These are phyloP conservation scores for Peziza echinospora DNA, from an alignment of 495 filamentous ascomycete species.

Conservation along the genomic window DNA sequence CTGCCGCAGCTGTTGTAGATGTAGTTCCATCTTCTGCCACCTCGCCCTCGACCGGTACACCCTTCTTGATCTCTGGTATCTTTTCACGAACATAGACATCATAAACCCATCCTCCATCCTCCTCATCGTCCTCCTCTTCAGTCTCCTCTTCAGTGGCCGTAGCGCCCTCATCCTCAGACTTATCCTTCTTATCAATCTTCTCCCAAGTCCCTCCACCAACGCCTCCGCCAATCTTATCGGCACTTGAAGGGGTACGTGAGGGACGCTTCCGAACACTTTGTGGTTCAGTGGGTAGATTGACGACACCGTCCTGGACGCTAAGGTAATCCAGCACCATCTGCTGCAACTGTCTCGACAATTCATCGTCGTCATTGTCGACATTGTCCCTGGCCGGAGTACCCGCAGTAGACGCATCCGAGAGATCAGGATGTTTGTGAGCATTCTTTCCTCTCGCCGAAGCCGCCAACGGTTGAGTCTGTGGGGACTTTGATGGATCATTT, in stretches of 20 bases:
- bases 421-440: background rate
- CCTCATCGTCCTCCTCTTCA: slow-evolving; percentile 6
- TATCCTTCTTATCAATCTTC: slow-evolving; percentile 7
- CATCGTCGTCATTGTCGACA: background rate
- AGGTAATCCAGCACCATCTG: slow-evolving; percentile 18
- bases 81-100: slow-evolving; percentile 19
- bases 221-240: slow-evolving; percentile 7
- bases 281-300: slow-evolving; percentile 8
- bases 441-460: background rate
- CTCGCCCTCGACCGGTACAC: background rate
- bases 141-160: background rate
- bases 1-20: background rate
- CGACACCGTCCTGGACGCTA: slow-evolving; percentile 10
- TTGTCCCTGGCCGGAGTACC: background rate
- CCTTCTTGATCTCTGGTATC: slow-evolving; percentile 2
- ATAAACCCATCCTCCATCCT: slow-evolving; percentile 14
- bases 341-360: slow-evolving; percentile 11
- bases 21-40: background rate
- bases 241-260: background rate
- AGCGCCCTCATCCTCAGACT: background rate
- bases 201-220: slow-evolving; percentile 17
- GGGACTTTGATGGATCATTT: background rate
- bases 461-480: background rate
- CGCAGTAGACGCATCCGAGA: no score
- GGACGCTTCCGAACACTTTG: slow-evolving; percentile 1